Percentiles rank a stretch among this genome's conserved stretches.
Conservation (phyloP, 805 yeast species). For the Myxozyma monticola region DNA sequence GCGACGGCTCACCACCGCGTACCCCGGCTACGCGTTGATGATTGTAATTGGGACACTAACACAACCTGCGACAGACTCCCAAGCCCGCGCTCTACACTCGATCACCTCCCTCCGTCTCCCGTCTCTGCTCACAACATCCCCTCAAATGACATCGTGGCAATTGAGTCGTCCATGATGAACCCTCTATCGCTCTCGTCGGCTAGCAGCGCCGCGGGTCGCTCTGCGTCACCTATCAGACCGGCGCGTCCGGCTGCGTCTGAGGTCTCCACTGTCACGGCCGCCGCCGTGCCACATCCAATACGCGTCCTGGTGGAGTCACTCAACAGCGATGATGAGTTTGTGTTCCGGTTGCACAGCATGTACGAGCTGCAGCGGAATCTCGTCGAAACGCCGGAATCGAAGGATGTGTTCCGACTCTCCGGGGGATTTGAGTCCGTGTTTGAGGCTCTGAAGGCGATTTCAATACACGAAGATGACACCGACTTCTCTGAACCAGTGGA, state of each 20-base stretch:
- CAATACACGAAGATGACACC: constrained; percentile 8
- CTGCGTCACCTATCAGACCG: constrained; percentile 22
- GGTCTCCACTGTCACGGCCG: constrained; percentile 24
- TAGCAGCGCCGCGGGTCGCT: constrained; percentile 9
- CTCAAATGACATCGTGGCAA: too few relatives aligned
- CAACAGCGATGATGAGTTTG: constrained; percentile 26
- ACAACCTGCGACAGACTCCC: neutral
- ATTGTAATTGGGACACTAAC: too few relatives aligned
- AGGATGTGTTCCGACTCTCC: constrained; percentile 29
- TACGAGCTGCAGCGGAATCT: constrained; percentile 31
- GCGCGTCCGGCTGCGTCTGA: constrained; percentile 18
- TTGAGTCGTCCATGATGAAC: constrained; percentile 34
- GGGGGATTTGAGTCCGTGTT: constrained; percentile 30
- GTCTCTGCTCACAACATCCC: too few relatives aligned
- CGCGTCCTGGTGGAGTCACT: constrained; percentile 25
- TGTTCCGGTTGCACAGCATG: constrained; percentile 23
- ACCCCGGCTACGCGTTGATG: too few relatives aligned
- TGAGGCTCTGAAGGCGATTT: constrained; percentile 19
- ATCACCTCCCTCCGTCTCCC: neutral
- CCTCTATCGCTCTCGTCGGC: constrained; percentile 14
- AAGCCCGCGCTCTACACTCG: neutral
- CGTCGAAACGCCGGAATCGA: constrained; percentile 30
- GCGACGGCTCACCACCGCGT: too few relatives aligned
- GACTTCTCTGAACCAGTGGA: constrained; percentile 31
- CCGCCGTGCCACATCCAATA: constrained; percentile 26